Evolutionary conservation across 2,329 filamentous ascomycete species (phyloP), one percentile per base, ranked within the genome.

Genomic region (Apiospora pterosperma): DNA sequence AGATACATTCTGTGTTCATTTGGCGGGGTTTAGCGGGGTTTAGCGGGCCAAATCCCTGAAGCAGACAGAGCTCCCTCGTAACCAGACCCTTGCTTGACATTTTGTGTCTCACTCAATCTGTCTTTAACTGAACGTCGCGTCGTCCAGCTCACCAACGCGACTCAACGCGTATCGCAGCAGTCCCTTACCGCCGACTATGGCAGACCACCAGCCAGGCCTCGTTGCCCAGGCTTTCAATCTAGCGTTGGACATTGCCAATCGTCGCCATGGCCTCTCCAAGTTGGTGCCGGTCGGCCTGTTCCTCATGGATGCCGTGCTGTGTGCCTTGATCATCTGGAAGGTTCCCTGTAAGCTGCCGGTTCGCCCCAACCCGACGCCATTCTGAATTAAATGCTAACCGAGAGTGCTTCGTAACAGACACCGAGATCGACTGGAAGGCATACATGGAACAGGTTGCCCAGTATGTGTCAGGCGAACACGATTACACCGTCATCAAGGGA

Each of bases 341-440:
- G 84, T 97, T 65, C 89, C 93, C 44, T 97, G 93, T 97, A 82
- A 80, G 90, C 74, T 63, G 39, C 48, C 21, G 25, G 23, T n/a
- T 14, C 12, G n/a, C 44, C n/a, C 41, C 7, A 25, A 25, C 21
- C 8, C 3, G 21, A 34, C n/a, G 19, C 2, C 36, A 10, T 28
- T 62, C 63, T 23, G 38, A 28, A 16, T 28, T 3, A 14, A 14
- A 36, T 19, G 55, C 64, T 64, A 44, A 66, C 34, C 23, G 6
- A 36, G 44, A 39, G 65, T 67, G 25, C 63, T 44, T 41, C 12
- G 10, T 58, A 59, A 52, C 69, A 85, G 96, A 99, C 76, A 99
- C 96, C 52, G 96, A 99, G 78, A 99, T 99, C 74, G 96, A 99
- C 79, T 99, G 95, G 95, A 86, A 85, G 65, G 93, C 96, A 0